A percentile compares a stretch with the other conserved stretches of the same genome.
Evolutionary conservation across 2,329 filamentous ascomycete genomes (phyloP).

Genomic region (Penicillium sp.): DNA sequence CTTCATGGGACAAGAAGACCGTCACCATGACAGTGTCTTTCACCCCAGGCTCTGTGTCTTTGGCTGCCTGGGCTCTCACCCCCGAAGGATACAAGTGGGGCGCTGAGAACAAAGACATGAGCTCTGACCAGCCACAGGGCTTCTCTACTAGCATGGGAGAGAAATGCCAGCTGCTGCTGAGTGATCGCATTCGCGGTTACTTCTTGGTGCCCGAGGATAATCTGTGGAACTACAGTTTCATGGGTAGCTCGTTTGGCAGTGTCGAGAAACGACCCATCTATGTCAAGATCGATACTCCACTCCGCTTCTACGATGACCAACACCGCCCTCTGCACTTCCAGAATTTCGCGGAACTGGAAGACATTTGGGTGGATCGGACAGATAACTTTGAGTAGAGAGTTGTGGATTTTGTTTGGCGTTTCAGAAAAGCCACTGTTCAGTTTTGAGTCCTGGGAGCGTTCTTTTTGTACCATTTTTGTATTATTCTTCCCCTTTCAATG

Average conservation of each 20-base stretch:
- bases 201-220: slow-evolving; percentile 90
- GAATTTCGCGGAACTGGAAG: slow-evolving; percentile 94
- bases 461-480: slow-evolving; percentile 9
- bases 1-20: slow-evolving; percentile 79
- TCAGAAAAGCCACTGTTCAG: slow-evolving; percentile 9
- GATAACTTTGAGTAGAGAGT: slow-evolving; percentile 78
- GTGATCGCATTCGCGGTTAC: slow-evolving; percentile 88
- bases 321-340: slow-evolving; percentile 94
- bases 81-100: slow-evolving; percentile 95
- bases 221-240: slow-evolving; percentile 97
- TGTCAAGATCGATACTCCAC: slow-evolving; percentile 88
- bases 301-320: slow-evolving; percentile 83
- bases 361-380: slow-evolving; percentile 87
- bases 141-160: slow-evolving; percentile 90
- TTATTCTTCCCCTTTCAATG: slow-evolving; percentile 10
- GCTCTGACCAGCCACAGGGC: slow-evolving; percentile 87
- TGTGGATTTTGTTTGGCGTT: slow-evolving; percentile 16
- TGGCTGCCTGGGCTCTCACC: slow-evolving; percentile 88
- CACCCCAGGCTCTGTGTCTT: slow-evolving; percentile 90
- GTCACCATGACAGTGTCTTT: slow-evolving; percentile 94
- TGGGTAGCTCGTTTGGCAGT: slow-evolving; percentile 80
- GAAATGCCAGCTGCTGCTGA: slow-evolving; percentile 89
- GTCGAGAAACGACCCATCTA: slow-evolving; percentile 87
- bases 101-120: slow-evolving; percentile 85
- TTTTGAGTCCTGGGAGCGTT: slow-evolving; percentile 12